Percentiles rank a stretch among this genome's conserved stretches.
Conservation (phyloP, 2,329 filamentous ascomycete genomes). For the Verticillium albo-atrum region DNA sequence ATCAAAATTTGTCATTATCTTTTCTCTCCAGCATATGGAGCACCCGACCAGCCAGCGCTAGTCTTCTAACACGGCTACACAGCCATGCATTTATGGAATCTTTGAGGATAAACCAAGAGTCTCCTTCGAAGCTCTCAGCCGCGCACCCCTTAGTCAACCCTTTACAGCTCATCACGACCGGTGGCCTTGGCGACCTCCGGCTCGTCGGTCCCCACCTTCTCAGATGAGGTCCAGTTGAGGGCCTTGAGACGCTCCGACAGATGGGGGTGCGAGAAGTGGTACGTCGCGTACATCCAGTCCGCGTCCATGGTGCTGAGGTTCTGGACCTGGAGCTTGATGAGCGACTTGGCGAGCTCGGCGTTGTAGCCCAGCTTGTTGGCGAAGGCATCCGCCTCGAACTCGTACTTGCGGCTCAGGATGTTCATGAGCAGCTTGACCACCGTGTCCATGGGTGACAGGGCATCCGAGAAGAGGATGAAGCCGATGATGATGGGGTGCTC, state of each 20-base stretch:
- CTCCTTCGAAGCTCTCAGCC: background rate
- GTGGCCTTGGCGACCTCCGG: conserved; percentile 60
- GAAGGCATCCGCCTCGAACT: conserved; percentile 94
- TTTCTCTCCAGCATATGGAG: background rate
- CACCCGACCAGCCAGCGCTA: background rate
- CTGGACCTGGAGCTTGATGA: conserved; percentile 97
- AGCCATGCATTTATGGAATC: background rate
- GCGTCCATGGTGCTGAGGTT: conserved; percentile 98
- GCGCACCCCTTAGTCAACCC: background rate
- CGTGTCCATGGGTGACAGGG: conserved; percentile 91
- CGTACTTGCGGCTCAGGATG: conserved; percentile 86
- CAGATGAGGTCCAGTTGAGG: conserved; percentile 73
- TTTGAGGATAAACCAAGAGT: background rate
- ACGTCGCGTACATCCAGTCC: conserved; percentile 96
- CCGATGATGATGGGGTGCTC: conserved; percentile 92
- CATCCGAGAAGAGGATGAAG: conserved; percentile 95
- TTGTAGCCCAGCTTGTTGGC: conserved; percentile 81
- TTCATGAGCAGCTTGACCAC: conserved; percentile 95
- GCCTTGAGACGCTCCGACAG: conserved; percentile 89
- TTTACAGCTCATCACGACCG: conserved; percentile 69
- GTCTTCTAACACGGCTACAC: background rate
- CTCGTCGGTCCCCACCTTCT: conserved; percentile 36
- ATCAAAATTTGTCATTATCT: background rate
- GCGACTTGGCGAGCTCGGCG: conserved; percentile 73
- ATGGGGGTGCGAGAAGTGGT: conserved; percentile 98